Evolutionary conservation across 139 green algal species (phyloP), one percentile per base, ranked within the genome.

Genomic region (Tetradesmus obliquus): DNA sequence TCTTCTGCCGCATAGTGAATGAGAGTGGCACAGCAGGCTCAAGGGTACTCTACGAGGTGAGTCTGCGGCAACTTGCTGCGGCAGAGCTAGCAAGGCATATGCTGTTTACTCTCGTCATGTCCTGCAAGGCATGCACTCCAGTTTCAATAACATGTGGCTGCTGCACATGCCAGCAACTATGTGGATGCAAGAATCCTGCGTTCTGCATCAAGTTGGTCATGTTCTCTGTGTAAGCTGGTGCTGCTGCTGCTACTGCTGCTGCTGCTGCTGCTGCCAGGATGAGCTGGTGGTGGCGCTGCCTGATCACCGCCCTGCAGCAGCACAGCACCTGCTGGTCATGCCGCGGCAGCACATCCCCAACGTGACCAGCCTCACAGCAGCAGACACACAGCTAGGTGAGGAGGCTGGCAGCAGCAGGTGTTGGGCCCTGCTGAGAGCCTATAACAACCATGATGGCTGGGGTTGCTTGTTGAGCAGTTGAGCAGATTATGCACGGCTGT

Each of bases 241-340:
- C 5, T 22, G 53, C n/a, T 58, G 1, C 19, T 71, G 15, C 19
- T 51, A 13, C 8, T 20, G 8, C 10, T 4, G 66, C 15, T 6
- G 66, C 66, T 53, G n/a, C 15, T 87, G 82, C 55, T 87, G 0
- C 10, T 51, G 24, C 57, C 84, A 88, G 85, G 85, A 89, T 66
- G 85, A 89, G 10, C 15, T 20, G n/a, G 85, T 89, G 57, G 24
- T 89, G 12, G 85, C 45, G 0, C 85, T 89, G 3, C 85, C 62
- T 4, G 85, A 89, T 66, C 53, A 71, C 66, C 32, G 66, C 13
- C 66, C 85, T 58, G 85, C 85, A 89, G 85, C 85, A 66, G 66
- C 45, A 24, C 24, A 66, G 32, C 85, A 89, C 54, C 85, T 89
- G 62, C 66, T 89, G 20, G 85, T 89, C 4, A 32, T 89, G 62